Base-by-base conservation (phyloP, 2,329 filamentous ascomycete genomes). In the Fusarium coicis region DNA sequence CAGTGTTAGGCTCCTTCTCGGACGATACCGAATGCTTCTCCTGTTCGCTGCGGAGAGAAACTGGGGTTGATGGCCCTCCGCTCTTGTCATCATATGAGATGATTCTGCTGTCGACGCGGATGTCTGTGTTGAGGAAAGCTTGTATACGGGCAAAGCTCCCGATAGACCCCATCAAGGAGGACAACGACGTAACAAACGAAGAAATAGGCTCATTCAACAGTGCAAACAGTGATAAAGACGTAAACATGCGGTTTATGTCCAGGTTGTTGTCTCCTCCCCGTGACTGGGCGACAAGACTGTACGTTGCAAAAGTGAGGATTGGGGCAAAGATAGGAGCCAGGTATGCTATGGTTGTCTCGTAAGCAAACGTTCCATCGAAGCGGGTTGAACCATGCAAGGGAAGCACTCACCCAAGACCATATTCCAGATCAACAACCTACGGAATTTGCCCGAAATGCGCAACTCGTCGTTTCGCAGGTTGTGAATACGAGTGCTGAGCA, bases 271-370 rank as follows among this genome's bases (percentile, higher is more conserved):
- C 21, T n/a, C 42, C 72, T 12, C 43, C 54, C 5, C 39, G 39
- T 14, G 63, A 66, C 44, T 12, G 60, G 19, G 72, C 72, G 9
- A 74, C 28, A 23, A 74, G 50, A 36, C 68, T 74, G 49, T 74
- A 74, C 0, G 72, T 55, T 23, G 59, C 54, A 15, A 74, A 74
- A 5, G 50, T 73, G 10, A 74, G 53, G 15, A 74, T 34, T 2
- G 72, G 72, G 5, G 72, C 72, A 15, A 74, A 74, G 3, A 70
- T 67, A 6, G 72, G 72, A 43, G 72, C 68, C 16, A 74, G 68
- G 10, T 74, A 74, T 1, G 71, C 71, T 74, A 4, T 2, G 21
- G 4, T 2, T 9, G 2, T n/a, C 4, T 23, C 5, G 37, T 74
- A 1, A 74, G 53, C 10, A 23, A 40, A 16, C 1, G 4, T 11